Percentiles rank a stretch among this genome's conserved stretches.
These are phyloP conservation scores for Stemphylium lycopersici DNA, from an alignment of 2,329 filamentous ascomycete species.

Conservation along the genomic window DNA sequence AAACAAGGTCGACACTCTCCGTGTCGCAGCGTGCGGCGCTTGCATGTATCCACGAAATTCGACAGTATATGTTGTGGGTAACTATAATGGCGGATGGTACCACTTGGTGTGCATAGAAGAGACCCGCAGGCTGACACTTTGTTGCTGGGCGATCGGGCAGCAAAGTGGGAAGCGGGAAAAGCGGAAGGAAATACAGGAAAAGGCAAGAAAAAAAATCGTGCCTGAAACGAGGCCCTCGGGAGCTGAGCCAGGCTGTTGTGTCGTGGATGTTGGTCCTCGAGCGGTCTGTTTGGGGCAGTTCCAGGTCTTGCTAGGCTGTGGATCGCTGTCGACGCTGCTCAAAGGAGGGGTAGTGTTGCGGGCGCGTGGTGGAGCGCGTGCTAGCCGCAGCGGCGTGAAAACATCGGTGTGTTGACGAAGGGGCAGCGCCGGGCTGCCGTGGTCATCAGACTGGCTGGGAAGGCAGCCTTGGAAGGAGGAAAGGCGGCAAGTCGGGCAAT, in stretches of 20 bases:
- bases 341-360: slow-evolving; percentile 23
- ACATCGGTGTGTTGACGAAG: slow-evolving; percentile 15
- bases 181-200: slow-evolving; percentile 20
- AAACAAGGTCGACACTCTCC: slow-evolving; percentile 6
- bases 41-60: slow-evolving; percentile 8
- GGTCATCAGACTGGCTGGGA: slow-evolving; percentile 23
- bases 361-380: slow-evolving; percentile 18
- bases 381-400: slow-evolving; percentile 15
- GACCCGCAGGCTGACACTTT: slow-evolving; percentile 9
- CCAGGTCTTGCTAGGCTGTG: slow-evolving; percentile 22
- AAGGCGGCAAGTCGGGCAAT: slow-evolving; percentile 26
- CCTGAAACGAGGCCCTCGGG: slow-evolving; percentile 22
- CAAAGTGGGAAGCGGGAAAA: slow-evolving; percentile 23
- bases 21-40: slow-evolving; percentile 11
- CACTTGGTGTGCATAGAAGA: slow-evolving; percentile 16
- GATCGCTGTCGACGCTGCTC: slow-evolving; percentile 15
- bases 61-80: slow-evolving; percentile 6
- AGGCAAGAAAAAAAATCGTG: neutral
- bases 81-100: slow-evolving; percentile 9
- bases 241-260: slow-evolving; percentile 18
- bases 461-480: slow-evolving; percentile 8
- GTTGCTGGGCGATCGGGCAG: slow-evolving; percentile 15
- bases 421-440: slow-evolving; percentile 10
- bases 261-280: slow-evolving; percentile 19
- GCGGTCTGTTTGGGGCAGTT: slow-evolving; percentile 23